phyloP scores from a whole-genome alignment of 805 yeast genomes.

The Barnettozyma vustinii region DNA sequence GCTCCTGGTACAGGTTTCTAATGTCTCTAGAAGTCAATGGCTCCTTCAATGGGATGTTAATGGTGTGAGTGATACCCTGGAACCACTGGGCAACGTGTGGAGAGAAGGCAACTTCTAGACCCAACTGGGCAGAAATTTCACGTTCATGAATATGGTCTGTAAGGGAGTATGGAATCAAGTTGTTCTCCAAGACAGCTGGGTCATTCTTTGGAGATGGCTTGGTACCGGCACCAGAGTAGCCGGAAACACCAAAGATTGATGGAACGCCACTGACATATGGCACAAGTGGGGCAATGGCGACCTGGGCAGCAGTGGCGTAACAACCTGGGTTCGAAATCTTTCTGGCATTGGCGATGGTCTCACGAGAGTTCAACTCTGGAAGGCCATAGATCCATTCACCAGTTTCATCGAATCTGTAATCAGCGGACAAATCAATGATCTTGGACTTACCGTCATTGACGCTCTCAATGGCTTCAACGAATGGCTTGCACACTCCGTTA shows the following conservation, averaged over 20 bases:
- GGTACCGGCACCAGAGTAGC: conserved; percentile 99
- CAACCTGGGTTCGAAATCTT: conserved; percentile 97
- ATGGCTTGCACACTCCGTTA: conserved; percentile 91
- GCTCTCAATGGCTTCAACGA: conserved; percentile 73
- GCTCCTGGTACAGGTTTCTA: conserved; percentile 79
- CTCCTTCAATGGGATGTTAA: conserved; percentile 78
- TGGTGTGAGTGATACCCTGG: conserved; percentile 94
- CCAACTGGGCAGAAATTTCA: conserved; percentile 81
- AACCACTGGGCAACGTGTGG: conserved; percentile 99
- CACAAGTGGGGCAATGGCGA: conserved; percentile 83
- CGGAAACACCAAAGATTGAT: conserved; percentile 89
- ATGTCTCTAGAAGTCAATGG: conserved; percentile 74
- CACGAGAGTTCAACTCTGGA: conserved; percentile 82
- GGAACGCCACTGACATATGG: conserved; percentile 69
- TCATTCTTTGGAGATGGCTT: conserved; percentile 97
- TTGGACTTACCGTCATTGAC: conserved; percentile 64
- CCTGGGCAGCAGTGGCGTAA: conserved; percentile 97
- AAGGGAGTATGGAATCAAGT: conserved; percentile 89
- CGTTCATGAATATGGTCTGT: conserved; percentile 97
- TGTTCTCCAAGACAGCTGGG: conserved; percentile 63
- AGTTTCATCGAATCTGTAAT: conserved; percentile 86
- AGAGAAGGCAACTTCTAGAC: conserved; percentile 75
- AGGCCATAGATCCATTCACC: conserved; percentile 92
- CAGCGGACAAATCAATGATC: conserved; percentile 91
- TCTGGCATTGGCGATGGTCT: conserved; percentile 58